Conservation (phyloP, 805 yeast species). For the Saccharomycopsis microspora region DNA sequence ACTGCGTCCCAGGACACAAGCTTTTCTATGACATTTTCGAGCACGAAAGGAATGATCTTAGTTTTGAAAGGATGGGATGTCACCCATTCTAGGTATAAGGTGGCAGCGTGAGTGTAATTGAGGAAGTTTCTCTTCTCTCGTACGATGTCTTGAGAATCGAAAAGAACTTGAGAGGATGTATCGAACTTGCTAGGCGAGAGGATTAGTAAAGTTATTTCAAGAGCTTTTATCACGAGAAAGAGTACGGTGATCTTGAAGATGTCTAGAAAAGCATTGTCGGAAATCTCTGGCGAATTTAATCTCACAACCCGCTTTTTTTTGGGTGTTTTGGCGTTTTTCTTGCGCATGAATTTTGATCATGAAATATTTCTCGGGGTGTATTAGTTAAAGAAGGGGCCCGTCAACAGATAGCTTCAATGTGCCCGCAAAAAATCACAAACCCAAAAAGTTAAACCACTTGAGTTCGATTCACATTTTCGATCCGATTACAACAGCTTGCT, state of each 20-base stretch:
- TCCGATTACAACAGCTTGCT: no score
- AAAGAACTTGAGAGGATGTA: constrained; percentile 14
- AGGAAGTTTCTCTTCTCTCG: neutral
- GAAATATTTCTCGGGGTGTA: no score
- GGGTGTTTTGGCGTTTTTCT: no score
- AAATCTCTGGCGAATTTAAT: no score
- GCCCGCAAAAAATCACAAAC: no score
- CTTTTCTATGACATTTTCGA: constrained; percentile 30
- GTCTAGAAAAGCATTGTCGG: neutral
- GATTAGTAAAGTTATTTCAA: constrained; percentile 3
- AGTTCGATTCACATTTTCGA: no score
- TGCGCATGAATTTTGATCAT: no score
- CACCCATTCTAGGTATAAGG: neutral
- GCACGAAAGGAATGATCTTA: neutral
- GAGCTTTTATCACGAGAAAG: constrained; percentile 9
- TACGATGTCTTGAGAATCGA: neutral
- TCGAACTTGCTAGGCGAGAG: constrained; percentile 14
- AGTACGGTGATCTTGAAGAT: constrained; percentile 9
- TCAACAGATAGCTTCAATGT: no score
- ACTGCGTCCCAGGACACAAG: constrained; percentile 81
- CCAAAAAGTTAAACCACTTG: no score
- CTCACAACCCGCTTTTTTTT: no score
- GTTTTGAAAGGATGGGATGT: neutral
- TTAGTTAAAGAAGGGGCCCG: no score
- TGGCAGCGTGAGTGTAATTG: no score